phyloP scores from a whole-genome alignment of 345 rosid genomes.

The Crucihimalaya himalaica region DNA sequence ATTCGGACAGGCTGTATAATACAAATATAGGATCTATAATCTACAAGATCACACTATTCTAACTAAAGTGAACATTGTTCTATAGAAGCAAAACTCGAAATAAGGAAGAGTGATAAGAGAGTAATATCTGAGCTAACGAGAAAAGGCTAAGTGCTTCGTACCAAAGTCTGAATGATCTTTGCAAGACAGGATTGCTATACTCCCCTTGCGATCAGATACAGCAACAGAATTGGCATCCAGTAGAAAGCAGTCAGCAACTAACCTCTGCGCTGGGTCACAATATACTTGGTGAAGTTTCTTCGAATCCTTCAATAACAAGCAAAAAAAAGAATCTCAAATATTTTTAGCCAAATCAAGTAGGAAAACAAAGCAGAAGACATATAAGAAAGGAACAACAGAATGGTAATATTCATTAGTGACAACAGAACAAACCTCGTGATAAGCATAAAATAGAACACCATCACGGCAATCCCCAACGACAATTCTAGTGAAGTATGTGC shows the following conservation, averaged over 20 bases:
- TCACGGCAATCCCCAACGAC: constrained; percentile 99
- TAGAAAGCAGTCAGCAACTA: constrained; percentile 93
- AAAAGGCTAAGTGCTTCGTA: constrained; percentile 30
- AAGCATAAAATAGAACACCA: constrained; percentile 89
- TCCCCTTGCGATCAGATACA: constrained; percentile 97
- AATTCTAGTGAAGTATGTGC: constrained; percentile 77
- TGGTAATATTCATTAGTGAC: not conserved
- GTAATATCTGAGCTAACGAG: not conserved
- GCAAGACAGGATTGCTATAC: constrained; percentile 84
- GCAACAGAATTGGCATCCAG: constrained; percentile 79
- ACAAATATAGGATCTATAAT: constrained; percentile 3
- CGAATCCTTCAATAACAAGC: constrained; percentile 53
- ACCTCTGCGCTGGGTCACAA: constrained; percentile 94
- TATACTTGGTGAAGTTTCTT: constrained; percentile 81
- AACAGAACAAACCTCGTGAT: constrained; percentile 68
- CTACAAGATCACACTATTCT: constrained; percentile 19
- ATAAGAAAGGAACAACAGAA: not conserved
- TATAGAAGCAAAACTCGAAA: not conserved
- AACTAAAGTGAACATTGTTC: not conserved
- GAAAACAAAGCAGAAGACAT: constrained; percentile 2
- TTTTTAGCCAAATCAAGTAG: not conserved
- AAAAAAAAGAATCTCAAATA: constrained; percentile 3
- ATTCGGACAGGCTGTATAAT: constrained; percentile 6
- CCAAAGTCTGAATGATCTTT: constrained; percentile 66
- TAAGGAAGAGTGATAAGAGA: not conserved